Percentiles rank a stretch among this genome's conserved stretches.
Evolutionary conservation across 345 rosid species (phyloP).

Genomic region (Anastatica hierochuntica): DNA sequence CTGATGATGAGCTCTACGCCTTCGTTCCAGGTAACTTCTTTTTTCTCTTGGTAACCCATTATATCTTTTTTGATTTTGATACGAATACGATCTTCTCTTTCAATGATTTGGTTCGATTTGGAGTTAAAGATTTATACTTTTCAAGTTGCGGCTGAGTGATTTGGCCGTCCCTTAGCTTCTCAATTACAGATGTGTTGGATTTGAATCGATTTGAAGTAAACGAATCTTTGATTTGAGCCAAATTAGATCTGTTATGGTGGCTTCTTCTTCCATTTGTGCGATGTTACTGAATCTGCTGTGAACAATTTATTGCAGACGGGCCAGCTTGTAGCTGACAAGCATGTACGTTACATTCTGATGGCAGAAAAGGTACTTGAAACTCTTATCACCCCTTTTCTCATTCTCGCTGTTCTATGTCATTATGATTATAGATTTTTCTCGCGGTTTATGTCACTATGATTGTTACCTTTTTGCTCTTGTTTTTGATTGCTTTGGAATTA

Average conservation of each 20-base stretch:
- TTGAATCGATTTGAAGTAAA: too few species aligned
- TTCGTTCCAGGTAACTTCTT: too few species aligned
- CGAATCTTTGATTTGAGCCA: neutral
- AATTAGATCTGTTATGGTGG: neutral
- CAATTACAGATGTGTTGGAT: neutral
- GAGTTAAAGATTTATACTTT: too few species aligned
- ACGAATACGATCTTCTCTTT: too few species aligned
- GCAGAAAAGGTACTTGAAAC: constrained; percentile 46
- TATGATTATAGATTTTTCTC: neutral
- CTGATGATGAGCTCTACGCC: too few species aligned
- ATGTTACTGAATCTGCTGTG: constrained; percentile 4
- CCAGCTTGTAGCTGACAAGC: constrained; percentile 53
- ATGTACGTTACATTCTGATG: constrained; percentile 52
- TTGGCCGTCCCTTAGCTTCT: neutral
- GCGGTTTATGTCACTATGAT: neutral
- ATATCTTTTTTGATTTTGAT: too few species aligned
- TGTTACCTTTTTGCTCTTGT: neutral
- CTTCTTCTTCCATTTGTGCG: neutral
- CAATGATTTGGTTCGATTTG: too few species aligned
- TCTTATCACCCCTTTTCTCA: neutral
- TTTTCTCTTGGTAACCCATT: too few species aligned
- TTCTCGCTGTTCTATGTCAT: neutral
- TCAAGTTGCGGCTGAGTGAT: too few species aligned
- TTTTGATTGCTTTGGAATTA: neutral
- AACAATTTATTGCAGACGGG: constrained; percentile 44